Evolutionary conservation across 2,329 filamentous ascomycete species (phyloP).

Genomic region (Ophiocordyceps polyrhachis-furcata): DNA sequence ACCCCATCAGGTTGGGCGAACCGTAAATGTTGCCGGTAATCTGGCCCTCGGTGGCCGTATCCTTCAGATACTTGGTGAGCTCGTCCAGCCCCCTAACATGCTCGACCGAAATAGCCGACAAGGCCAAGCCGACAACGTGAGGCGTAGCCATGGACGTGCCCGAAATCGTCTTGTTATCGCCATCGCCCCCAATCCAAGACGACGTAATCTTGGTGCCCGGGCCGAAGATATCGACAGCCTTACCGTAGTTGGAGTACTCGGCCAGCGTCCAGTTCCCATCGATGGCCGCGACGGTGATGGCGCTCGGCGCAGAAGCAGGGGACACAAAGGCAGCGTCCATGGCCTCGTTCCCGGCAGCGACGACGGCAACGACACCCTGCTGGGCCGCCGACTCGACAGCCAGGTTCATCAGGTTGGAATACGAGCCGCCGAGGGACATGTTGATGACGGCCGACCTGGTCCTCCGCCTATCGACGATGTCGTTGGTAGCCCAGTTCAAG

Average conservation of each 20-base stretch:
- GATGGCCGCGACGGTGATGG: conserved; percentile 17
- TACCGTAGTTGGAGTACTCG: conserved; percentile 32
- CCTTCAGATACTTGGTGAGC: conserved; percentile 22
- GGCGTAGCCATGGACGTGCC: conserved; percentile 49
- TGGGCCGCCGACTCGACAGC: conserved; percentile 25
- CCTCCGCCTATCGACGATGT: conserved; percentile 22
- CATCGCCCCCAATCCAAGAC: conserved; percentile 26
- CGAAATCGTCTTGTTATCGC: conserved; percentile 26
- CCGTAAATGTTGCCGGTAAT: conserved; percentile 19
- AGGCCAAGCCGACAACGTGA: conserved; percentile 37
- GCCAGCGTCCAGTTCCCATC: conserved; percentile 20
- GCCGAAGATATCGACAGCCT: conserved; percentile 29
- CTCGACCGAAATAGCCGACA: conserved; percentile 26
- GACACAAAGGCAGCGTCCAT: conserved; percentile 9
- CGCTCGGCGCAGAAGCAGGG: conserved; percentile 13
- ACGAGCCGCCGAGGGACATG: conserved; percentile 34
- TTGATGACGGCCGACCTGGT: conserved; percentile 25
- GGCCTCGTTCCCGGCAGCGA: conserved; percentile 35
- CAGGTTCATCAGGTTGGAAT: conserved; percentile 27
- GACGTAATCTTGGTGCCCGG: conserved; percentile 27
- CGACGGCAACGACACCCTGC: conserved; percentile 29
- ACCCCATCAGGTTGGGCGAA: conserved; percentile 28
- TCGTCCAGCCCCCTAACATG: conserved; percentile 13
- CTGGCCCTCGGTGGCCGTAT: conserved; percentile 20
- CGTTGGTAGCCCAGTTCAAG: conserved; percentile 23